A percentile compares a stretch with the other conserved stretches of the same genome.
Conservation (phyloP, 2,329 filamentous ascomycete species). For the Arthroderma sp. region DNA sequence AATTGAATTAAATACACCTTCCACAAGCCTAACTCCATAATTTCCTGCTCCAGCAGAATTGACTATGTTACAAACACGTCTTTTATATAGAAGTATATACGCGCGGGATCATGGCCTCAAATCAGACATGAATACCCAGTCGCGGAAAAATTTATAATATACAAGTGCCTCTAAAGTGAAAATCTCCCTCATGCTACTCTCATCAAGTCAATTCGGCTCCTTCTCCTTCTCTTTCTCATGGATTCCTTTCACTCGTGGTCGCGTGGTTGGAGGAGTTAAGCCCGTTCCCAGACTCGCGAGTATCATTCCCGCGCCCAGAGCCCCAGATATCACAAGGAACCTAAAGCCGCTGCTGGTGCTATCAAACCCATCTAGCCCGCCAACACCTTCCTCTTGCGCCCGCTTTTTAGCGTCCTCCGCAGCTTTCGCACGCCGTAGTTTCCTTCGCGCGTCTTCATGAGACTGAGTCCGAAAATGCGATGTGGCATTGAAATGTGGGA, state of each 20-base stretch:
- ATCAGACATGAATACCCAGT: too few relatives aligned
- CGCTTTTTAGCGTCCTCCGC: conserved; percentile 19
- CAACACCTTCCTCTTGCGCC: conserved; percentile 26
- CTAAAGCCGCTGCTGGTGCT: conserved; percentile 19
- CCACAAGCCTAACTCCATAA: too few relatives aligned
- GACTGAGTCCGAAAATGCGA: conserved; percentile 63
- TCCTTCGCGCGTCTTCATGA: conserved; percentile 43
- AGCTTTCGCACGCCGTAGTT: conserved; percentile 29
- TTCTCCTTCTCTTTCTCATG: conserved; percentile 12
- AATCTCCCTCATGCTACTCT: too few relatives aligned
- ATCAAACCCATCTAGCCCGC: conserved; percentile 28
- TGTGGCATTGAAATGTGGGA: conserved; percentile 66
- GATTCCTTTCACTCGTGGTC: conserved; percentile 11
- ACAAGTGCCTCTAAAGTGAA: too few relatives aligned
- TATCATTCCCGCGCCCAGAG: conserved; percentile 21
- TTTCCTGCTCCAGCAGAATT: too few relatives aligned
- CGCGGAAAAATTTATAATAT: too few relatives aligned
- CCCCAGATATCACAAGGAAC: conserved; percentile 28
- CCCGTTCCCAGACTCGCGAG: conserved; percentile 17
- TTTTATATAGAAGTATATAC: too few relatives aligned
- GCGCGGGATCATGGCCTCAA: too few relatives aligned
- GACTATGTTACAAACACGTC: too few relatives aligned
- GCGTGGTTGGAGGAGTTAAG: background rate
- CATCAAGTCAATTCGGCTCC: background rate
- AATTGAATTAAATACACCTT: too few relatives aligned